Evolutionary conservation across 345 rosid genomes (phyloP), one percentile per base, ranked within the genome.

Genomic region (Balakata baccata): DNA sequence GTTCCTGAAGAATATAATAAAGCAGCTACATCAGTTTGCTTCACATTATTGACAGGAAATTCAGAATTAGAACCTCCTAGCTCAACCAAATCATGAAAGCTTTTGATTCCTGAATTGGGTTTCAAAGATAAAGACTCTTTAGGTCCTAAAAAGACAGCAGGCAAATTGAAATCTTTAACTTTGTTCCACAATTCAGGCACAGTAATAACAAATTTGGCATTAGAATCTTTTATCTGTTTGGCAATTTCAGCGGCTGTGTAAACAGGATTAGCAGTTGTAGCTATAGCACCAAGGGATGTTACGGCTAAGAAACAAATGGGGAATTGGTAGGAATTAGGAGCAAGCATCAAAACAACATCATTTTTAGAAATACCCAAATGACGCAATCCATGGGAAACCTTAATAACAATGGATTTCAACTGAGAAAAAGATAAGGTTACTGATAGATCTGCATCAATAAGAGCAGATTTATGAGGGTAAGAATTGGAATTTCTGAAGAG

Each of bases 1-100:
- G 98, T 94, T 13, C 98, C 97, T 1, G 97, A 94, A 5, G 98
- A 94, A 81, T 94, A 92, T 71, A 94, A 73, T 66, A 94, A 80
- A 18, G 82, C 77, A 6, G 97, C 98, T 0, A 81, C 72, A 59
- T 94, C 97, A 1, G 81, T 79, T 79, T 92, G 97, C 80, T 80
- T 84, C 12, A 89, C 73, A 0, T 77, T 61, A 34, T 78, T 84
- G 3, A 0, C 25, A 0, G 97, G 92, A 20, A 90, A 81, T 8
- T 81, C 87, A 0, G 89, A 72, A 1, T 78, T 75, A 0, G 84
- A 78, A 29, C 83, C 84, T 0, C 91, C 85, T 34, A 86, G 72
- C 16, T 79, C 77, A 66, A 92, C 71, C 71, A 94, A 80, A 38
- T 87, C 77, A 22, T 81, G 72, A 69, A 90, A 92, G 46, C 71